These are phyloP conservation scores for Glonium stellatum DNA, from an alignment of 495 filamentous ascomycete species.

Conservation along the genomic window DNA sequence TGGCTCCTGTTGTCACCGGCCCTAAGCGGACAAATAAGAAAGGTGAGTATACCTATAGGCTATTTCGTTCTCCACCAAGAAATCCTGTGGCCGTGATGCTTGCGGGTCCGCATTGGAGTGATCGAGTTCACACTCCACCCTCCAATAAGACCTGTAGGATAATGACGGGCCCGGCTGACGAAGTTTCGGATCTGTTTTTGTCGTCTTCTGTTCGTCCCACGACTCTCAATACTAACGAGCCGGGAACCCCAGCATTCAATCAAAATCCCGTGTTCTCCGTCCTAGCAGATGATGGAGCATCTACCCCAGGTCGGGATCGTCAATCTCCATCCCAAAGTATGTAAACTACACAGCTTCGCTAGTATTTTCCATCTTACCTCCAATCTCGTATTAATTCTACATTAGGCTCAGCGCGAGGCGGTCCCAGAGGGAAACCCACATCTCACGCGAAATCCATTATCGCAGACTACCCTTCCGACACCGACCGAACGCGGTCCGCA, in stretches of 20 bases:
- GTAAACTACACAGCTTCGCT: neutral
- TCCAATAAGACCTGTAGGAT: too few species aligned
- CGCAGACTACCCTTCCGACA: slow-evolving; percentile 28
- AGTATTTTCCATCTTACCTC: neutral
- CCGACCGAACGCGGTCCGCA: slow-evolving; percentile 30
- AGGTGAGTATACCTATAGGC: slow-evolving; percentile 8
- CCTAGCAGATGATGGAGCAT: slow-evolving; percentile 24
- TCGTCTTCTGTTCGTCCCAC: neutral
- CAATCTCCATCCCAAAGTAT: slow-evolving; percentile 28
- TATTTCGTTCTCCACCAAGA: too few species aligned
- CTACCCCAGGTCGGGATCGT: slow-evolving; percentile 22
- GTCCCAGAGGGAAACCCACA: neutral
- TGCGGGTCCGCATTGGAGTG: too few species aligned
- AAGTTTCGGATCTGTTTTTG: neutral
- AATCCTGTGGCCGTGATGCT: too few species aligned
- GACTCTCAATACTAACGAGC: neutral
- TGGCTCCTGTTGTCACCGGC: slow-evolving; percentile 32
- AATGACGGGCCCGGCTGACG: too few species aligned
- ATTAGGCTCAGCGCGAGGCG: neutral
- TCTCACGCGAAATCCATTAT: slow-evolving; percentile 13
- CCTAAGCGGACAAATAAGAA: slow-evolving; percentile 30
- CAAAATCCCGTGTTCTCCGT: slow-evolving; percentile 31
- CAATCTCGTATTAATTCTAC: neutral
- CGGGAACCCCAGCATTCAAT: slow-evolving; percentile 18
- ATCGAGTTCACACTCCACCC: too few species aligned